A percentile compares a stretch with the other conserved stretches of the same genome.
These are phyloP conservation scores for Rhodocollybia butyracea DNA, from an alignment of 768 basidiomycete species.

Conservation along the genomic window DNA sequence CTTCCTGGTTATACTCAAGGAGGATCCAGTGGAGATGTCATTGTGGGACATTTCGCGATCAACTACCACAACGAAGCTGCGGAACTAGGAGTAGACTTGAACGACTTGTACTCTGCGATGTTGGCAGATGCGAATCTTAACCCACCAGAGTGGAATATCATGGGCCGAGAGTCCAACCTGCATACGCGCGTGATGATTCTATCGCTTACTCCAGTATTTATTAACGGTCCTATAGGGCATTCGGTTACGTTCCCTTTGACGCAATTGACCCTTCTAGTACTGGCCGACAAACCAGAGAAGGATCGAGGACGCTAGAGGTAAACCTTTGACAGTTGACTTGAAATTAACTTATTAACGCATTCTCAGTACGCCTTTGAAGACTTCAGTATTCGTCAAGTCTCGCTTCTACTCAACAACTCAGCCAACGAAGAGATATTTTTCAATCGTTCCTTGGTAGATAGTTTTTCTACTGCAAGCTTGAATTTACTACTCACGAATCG, in stretches of 20 bases:
- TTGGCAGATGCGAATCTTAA: conserved; percentile 62
- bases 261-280: conserved; percentile 62
- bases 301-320: conserved; percentile 66
- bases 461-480: not conserved
- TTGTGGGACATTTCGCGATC: conserved; percentile 68
- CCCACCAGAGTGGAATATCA: conserved; percentile 67
- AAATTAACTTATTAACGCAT: not conserved
- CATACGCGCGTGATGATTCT: conserved; percentile 49
- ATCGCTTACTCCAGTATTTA: not conserved
- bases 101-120: conserved; percentile 61
- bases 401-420: conserved; percentile 56
- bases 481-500: no score
- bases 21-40: conserved; percentile 64
- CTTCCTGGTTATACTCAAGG: conserved; percentile 75
- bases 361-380: conserved; percentile 68
- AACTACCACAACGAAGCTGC: conserved; percentile 66
- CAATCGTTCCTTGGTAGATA: conserved; percentile 57
- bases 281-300: conserved; percentile 65
- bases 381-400: conserved; percentile 68
- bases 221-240: conserved; percentile 35
- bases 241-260: conserved; percentile 62
- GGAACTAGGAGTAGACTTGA: conserved; percentile 53
- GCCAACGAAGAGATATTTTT: conserved; percentile 54
- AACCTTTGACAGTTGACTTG: not conserved
- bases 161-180: conserved; percentile 64